Evolutionary conservation across 495 filamentous ascomycete genomes (phyloP).

Genomic region (Jackrogersella multiformis): DNA sequence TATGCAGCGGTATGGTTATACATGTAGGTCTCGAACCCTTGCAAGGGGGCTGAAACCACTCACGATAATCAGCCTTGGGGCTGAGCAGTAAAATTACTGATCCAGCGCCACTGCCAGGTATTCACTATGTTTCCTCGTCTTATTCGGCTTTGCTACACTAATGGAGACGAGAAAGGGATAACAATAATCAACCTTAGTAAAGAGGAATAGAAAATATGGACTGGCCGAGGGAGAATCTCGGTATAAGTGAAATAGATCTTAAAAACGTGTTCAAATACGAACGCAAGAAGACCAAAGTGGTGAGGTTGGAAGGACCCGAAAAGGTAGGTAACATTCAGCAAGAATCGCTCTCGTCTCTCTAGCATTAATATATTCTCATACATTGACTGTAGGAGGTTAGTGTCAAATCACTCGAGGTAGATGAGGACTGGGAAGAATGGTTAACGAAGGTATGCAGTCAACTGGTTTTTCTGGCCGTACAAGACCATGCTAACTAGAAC

Average conservation of each 20-base stretch:
- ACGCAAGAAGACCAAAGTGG: conserved; percentile 4
- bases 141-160: background rate
- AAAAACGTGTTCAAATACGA: conserved; percentile 19
- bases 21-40: too few species aligned
- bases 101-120: background rate
- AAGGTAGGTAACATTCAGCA: conserved; percentile 3
- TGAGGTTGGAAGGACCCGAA: background rate
- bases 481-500: background rate
- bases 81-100: background rate
- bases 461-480: background rate
- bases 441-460: background rate
- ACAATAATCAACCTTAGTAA: background rate
- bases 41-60: too few species aligned
- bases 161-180: background rate
- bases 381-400: background rate
- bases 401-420: background rate
- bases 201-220: background rate
- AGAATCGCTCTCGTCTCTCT: background rate
- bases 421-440: conserved; percentile 12
- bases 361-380: background rate
- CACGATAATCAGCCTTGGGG: background rate
- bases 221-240: conserved; percentile 8
- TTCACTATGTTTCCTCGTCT: background rate
- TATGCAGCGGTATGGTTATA: too few species aligned
- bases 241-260: conserved; percentile 16